Base-by-base conservation (phyloP, 2,329 filamentous ascomycete species). In the Tolypocladium sp. region DNA sequence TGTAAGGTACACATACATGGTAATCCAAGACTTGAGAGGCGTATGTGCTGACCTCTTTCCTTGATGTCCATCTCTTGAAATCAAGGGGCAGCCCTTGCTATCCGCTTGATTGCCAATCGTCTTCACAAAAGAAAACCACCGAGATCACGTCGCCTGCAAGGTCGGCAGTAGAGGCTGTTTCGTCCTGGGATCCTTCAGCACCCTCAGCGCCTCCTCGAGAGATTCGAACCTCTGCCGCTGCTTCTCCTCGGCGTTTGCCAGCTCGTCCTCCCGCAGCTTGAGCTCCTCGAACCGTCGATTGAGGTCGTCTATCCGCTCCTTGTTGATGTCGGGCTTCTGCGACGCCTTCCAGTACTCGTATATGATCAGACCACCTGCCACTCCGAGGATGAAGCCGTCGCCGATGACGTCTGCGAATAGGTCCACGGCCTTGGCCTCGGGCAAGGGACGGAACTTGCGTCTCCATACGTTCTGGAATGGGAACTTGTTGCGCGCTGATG, bases 341-440 rank as follows among this genome's bases (percentile, higher is more conserved):
- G 79, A 77, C 9, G 81, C 74, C 64, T 78, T 81, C 69, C 82
- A 81, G 63, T 82, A 86, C 71, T 88, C 85, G 69, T 83, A 88
- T 41, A 86, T 71, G 59, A 88, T 79, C 56, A 88, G 69, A 25
- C 71, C 77, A 17, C 76, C 74, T 8, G 83, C 85, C 33, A 88
- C 83, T 7, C 77, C 67, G 25, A 88, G 76, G 61, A 88, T 87
- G 67, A 88, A 88, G 20, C 76, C 73, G 63, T 88, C 85, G 46
- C 85, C 85, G 56, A 84, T 74, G 20, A 88, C 84, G 66, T 88
- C 85, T 49, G 85, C 85, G 65, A 88, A 88, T 9, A 88, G 72
- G 65, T 87, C 84, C 13, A 88, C 85, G 10, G 85, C 85, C 71
- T 87, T 88, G 20, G 71, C 77, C 67, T 88, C 85, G 12, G 85